Evolutionary conservation across 805 yeast genomes (phyloP), one percentile per base, ranked within the genome.

Genomic region (Barnettozyma sucrosica): DNA sequence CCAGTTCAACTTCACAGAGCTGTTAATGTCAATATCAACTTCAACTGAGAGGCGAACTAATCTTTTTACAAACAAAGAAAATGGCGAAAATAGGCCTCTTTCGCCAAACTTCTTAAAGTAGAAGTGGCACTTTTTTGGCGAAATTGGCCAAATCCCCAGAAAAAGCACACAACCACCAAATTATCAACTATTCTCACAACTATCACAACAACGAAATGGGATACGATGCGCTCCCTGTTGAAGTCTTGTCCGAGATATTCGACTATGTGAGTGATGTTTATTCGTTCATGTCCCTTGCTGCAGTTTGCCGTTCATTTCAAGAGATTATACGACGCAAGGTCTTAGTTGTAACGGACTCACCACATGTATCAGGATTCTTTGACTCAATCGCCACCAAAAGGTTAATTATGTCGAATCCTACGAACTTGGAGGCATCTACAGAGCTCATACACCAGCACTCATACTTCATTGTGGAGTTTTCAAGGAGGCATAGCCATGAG

Each of bases 221-320:
- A 28, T 28, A 28, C 16, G 32, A 28, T 28, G 32, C 32, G 14
- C 53, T 58, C 6, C 63, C 63, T 24, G 45, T 41, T 18, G 63
- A 57, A 47, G 18, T 55, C 0, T 48, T 58, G 5, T n/a, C 45
- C 3, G 40, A 49, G 45, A 44, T 58, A 11, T 25, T 57, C 9
- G 26, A 28, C 7, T 41, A 47, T 1, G 9, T 56, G 6, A 55
- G 51, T 23, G 61, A 58, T 41, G 49, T 55, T 7, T 55, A 50
- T 37, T 51, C 45, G 19, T 52, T 48, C 43, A 37, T 53, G 43
- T 32, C 21, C 2, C 30, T 57, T 7, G 34, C 46, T 3, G 20
- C 7, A 4, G 59, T 56, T 10, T 56, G 59, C 41, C 45, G 40
- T 16, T 46, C 33, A 8, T 48, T 58, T n/a, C 57, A 55, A 24